Evolutionary conservation across 257 asterid species (phyloP), one percentile per base, ranked within the genome.

Genomic region (Gentiana macrophylla): DNA sequence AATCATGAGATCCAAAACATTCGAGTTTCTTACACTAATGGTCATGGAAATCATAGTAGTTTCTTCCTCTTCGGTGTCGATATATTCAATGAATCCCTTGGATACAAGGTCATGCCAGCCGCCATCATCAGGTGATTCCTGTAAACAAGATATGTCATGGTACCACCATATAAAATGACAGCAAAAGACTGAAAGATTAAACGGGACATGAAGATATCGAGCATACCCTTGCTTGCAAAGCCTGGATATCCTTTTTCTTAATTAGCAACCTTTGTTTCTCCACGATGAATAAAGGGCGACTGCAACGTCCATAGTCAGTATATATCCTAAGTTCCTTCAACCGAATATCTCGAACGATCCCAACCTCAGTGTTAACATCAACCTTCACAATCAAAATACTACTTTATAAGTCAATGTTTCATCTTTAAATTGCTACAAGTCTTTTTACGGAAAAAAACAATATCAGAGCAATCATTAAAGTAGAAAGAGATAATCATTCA

Each of bases 31-130:
- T 45, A 65, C 65, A 46, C 24, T 60, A 36, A 59, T 59, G 9
- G 61, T 53, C 62, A 67, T 57, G 12, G 70, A 64, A 59, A 60
- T 54, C 70, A 58, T 64, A 12, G 71, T 60, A 34, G 59, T 55
- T 57, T 53, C 62, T 10, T 62, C 66, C 38, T 70, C 62, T 12
- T 24, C 59, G 10, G 61, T 60, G 45, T 64, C 64, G 41, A 71
- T 50, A 66, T 71, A 71, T 24, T 71, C 76, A 6, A 71, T 57
- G 51, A 61, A 65, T 35, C 76, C 76, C 49, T 66, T 71, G 4
- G 68, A 52, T 32, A 71, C 64, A 52, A 71, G 68, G 56, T 71
- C 76, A 55, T 71, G 76, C 76, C 76, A 71, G 34, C 72, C 76
- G 38, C 68, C 48, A 35, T 71, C 76, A 11, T 71, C 76, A 1